A percentile compares a stretch with the other conserved stretches of the same genome.
Conservation (phyloP, 441 rosid species). For the Pelargonium cotyledonis region DNA sequence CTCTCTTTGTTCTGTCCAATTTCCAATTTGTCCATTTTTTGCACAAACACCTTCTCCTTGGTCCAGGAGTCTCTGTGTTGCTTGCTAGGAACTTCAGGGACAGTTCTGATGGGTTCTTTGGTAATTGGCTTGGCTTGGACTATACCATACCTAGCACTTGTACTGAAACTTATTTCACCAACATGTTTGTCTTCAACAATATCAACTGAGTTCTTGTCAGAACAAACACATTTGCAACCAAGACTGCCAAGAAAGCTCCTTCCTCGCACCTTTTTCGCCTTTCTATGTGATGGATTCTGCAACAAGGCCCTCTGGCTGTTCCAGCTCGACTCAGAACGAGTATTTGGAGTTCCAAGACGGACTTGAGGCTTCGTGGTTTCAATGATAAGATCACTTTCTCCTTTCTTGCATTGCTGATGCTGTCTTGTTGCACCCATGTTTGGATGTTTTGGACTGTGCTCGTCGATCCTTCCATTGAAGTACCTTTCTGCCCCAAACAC, state of each 20-base stretch:
- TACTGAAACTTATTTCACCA: constrained; percentile 44
- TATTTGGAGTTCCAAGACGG: constrained; percentile 41
- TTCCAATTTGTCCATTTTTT: constrained; percentile 14
- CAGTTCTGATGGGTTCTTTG: constrained; percentile 11
- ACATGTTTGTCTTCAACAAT: constrained; percentile 42
- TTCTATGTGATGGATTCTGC: constrained; percentile 25
- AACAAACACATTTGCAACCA: constrained; percentile 63
- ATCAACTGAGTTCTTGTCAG: constrained; percentile 37
- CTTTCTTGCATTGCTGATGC: background rate
- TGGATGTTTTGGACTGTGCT: background rate
- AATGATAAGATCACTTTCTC: background rate
- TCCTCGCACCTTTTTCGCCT: constrained; percentile 23
- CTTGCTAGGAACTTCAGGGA: constrained; percentile 10
- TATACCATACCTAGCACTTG: constrained; percentile 23
- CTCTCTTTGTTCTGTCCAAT: constrained; percentile 21
- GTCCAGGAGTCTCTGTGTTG: constrained; percentile 14
- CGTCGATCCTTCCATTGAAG: constrained; percentile 41
- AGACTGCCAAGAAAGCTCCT: constrained; percentile 50
- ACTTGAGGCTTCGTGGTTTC: constrained; percentile 16
- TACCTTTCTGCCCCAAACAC: constrained; percentile 79
- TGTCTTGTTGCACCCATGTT: background rate
- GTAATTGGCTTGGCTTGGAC: constrained; percentile 14
- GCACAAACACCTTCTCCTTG: constrained; percentile 17
- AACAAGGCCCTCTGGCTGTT: constrained; percentile 64
- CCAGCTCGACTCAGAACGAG: constrained; percentile 61